phyloP scores from a whole-genome alignment of 306 rosid species.

The Dalbergia cochinchinensis region DNA sequence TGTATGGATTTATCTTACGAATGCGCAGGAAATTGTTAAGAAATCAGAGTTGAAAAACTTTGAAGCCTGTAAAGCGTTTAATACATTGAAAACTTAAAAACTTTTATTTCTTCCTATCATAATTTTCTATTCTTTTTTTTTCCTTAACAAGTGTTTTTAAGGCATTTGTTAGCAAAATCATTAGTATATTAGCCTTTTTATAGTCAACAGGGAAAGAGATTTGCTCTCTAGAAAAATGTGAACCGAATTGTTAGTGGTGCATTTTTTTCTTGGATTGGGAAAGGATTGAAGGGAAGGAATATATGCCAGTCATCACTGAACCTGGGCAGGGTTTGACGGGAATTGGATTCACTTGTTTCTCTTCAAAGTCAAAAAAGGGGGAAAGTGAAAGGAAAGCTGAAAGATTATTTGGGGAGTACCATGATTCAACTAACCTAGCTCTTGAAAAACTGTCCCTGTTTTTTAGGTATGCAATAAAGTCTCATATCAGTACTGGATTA shows the following conservation, averaged over 20 bases:
- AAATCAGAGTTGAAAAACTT: too few relatives aligned
- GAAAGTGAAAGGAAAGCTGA: conserved; percentile 8
- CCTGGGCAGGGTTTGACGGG: conserved; percentile 42
- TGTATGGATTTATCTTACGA: too few relatives aligned
- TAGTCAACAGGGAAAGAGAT: not conserved
- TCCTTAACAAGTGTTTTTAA: too few relatives aligned
- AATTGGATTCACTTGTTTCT: conserved; percentile 50
- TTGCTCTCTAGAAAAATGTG: not conserved
- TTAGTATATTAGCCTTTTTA: not conserved
- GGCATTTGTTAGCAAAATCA: too few relatives aligned
- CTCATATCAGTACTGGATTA: not conserved
- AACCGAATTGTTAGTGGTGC: conserved; percentile 2
- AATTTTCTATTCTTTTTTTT: too few relatives aligned
- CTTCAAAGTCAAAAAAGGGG: conserved; percentile 1
- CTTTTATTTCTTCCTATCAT: too few relatives aligned
- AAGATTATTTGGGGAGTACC: conserved; percentile 9
- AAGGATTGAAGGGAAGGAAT: conserved; percentile 33
- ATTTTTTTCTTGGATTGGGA: conserved; percentile 14
- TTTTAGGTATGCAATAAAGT: conserved; percentile 8
- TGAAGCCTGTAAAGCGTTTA: too few relatives aligned
- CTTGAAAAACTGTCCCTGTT: not conserved
- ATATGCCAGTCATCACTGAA: conserved; percentile 17
- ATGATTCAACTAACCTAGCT: not conserved
- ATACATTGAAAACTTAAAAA: too few relatives aligned
- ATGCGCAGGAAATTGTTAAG: too few relatives aligned